Evolutionary conservation across 2,329 filamentous ascomycete species (phyloP).

Genomic region (Fusarium stilboides): DNA sequence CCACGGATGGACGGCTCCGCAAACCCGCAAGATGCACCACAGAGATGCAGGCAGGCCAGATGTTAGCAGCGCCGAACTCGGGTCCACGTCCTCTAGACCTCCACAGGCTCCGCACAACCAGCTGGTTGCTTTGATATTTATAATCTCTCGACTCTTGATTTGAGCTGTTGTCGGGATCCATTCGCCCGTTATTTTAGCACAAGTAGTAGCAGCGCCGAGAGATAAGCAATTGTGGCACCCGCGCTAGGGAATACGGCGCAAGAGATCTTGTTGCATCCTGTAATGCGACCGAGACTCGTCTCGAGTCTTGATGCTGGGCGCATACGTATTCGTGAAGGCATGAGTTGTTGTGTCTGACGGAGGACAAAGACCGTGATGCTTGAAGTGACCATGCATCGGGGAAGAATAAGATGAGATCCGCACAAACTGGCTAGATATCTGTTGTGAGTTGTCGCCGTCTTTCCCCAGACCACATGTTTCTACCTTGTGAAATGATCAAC

Average conservation of each 20-base stretch:
- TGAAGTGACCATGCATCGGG: slow-evolving; percentile 13
- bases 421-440: slow-evolving; percentile 29
- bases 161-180: slow-evolving; percentile 39
- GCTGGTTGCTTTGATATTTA: slow-evolving; percentile 50
- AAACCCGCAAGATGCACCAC: slow-evolving; percentile 29
- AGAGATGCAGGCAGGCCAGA: slow-evolving; percentile 19
- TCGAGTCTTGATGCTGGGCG: slow-evolving; percentile 2
- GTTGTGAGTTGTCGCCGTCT: slow-evolving; percentile 10
- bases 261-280: slow-evolving; percentile 32
- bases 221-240: slow-evolving; percentile 45
- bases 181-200: slow-evolving; percentile 38
- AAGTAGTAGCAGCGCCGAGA: slow-evolving; percentile 32
- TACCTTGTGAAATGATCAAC: slow-evolving; percentile 1
- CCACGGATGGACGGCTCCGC: slow-evolving; percentile 42
- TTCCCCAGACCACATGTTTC: slow-evolving; percentile 23
- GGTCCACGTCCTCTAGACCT: slow-evolving; percentile 36
- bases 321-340: slow-evolving; percentile 14
- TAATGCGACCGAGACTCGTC: slow-evolving; percentile 27
- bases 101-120: slow-evolving; percentile 45
- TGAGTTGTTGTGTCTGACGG: slow-evolving; percentile 20
- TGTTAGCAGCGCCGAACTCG: slow-evolving; percentile 46
- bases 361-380: slow-evolving; percentile 29
- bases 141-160: slow-evolving; percentile 49
- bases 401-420: slow-evolving; percentile 26
- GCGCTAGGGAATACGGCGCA: slow-evolving; percentile 44